Conservation (phyloP, 495 filamentous ascomycete species). For the Xylaria nigripes region DNA sequence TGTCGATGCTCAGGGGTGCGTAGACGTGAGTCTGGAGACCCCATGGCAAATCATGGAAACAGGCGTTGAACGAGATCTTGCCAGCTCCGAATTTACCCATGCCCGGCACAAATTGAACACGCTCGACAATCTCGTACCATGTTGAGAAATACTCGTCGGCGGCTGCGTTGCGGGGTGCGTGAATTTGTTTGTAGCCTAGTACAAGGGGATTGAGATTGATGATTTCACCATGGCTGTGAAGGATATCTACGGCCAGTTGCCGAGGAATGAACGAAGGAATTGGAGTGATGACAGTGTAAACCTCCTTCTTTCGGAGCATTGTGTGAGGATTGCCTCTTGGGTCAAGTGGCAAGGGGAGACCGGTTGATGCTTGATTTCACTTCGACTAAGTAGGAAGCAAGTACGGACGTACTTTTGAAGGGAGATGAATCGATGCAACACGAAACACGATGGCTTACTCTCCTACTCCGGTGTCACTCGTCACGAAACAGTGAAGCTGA, state of each 20-base stretch:
- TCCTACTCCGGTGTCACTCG: no score
- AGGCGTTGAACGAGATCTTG: slow-evolving; percentile 64
- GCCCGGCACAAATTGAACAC: slow-evolving; percentile 56
- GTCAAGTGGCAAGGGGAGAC: background rate
- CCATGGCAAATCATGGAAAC: slow-evolving; percentile 62
- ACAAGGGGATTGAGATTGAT: slow-evolving; percentile 73
- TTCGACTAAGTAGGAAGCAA: no score
- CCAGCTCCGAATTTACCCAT: slow-evolving; percentile 51
- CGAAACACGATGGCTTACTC: no score
- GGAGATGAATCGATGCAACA: no score
- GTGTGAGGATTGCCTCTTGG: background rate
- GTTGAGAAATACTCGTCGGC: slow-evolving; percentile 62
- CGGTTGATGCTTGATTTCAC: background rate
- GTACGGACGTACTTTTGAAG: no score
- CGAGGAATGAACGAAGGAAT: slow-evolving; percentile 43
- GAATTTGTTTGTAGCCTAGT: slow-evolving; percentile 52
- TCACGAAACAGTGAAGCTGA: no score
- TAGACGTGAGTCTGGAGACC: slow-evolving; percentile 70
- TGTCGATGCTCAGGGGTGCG: slow-evolving; percentile 50
- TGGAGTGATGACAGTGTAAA: slow-evolving; percentile 40
- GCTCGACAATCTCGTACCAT: slow-evolving; percentile 62
- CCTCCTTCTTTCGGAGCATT: slow-evolving; percentile 44
- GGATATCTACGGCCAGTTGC: slow-evolving; percentile 33
- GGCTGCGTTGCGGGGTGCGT: slow-evolving; percentile 54
- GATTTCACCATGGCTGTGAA: slow-evolving; percentile 53